phyloP scores from a whole-genome alignment of 208 protist genomes.

The Leishmania martiniquensis region DNA sequence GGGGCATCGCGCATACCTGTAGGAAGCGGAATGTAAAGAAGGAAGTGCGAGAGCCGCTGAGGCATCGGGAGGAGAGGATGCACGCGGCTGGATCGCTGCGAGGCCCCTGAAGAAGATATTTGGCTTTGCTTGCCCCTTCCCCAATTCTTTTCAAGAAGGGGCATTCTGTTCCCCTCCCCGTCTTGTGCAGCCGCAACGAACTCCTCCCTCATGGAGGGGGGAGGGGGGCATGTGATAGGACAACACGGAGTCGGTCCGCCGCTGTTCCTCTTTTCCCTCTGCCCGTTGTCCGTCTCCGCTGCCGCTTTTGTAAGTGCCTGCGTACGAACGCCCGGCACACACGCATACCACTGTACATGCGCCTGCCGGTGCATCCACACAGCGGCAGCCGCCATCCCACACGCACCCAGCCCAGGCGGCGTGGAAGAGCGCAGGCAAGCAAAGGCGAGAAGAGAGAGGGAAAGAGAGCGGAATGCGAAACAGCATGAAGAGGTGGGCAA shows the following conservation, averaged over 20 bases:
- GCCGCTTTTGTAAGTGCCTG: no score
- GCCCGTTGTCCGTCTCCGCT: no score
- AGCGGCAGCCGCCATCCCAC: background rate
- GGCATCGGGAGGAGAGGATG: no score
- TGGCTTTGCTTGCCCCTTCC: background rate
- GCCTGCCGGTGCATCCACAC: background rate
- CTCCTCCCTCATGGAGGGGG: no score
- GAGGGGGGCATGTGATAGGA: no score
- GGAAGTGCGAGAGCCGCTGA: no score
- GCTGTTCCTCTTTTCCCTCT: no score
- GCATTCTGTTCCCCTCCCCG: no score
- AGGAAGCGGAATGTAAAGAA: background rate
- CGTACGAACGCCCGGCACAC: no score
- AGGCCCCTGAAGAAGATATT: background rate
- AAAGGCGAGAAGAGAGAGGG: background rate
- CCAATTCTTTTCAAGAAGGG: background rate
- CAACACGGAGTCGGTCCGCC: no score
- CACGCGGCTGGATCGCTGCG: background rate
- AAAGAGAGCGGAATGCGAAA: background rate
- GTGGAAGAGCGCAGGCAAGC: background rate
- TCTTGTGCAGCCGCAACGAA: no score
- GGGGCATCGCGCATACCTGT: background rate
- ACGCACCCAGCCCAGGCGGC: background rate
- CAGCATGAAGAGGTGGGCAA: background rate
- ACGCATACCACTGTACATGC: background rate